These are phyloP conservation scores for Curvularia verruculosa DNA, from an alignment of 2,329 filamentous ascomycete species.

Conservation along the genomic window DNA sequence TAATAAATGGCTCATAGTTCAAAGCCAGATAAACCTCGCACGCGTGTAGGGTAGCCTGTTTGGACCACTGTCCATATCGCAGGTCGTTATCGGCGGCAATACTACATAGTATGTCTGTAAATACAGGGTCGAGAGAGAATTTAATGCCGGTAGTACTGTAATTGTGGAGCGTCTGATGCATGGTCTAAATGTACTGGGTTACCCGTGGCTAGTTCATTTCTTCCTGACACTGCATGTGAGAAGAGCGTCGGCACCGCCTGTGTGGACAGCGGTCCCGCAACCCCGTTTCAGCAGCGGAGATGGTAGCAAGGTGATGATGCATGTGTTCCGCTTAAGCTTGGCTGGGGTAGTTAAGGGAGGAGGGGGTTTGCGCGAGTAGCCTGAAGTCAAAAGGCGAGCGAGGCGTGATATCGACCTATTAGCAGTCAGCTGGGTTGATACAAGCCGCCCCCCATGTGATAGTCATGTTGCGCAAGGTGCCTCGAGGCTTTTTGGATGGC, in stretches of 20 bases:
- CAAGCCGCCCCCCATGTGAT: slow-evolving; percentile 1
- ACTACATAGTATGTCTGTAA: too few relatives aligned
- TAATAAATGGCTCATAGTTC: background rate
- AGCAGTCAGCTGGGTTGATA: slow-evolving; percentile 8
- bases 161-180: background rate
- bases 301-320: background rate
- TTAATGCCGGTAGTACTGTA: background rate
- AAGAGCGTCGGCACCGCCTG: background rate
- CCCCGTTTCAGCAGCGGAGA: slow-evolving; percentile 3
- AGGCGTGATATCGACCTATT: background rate
- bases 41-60: too few relatives aligned
- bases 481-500: slow-evolving; percentile 4
- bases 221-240: background rate
- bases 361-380: background rate
- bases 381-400: background rate
- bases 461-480: slow-evolving; percentile 6
- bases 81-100: background rate
- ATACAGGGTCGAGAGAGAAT: background rate
- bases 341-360: background rate
- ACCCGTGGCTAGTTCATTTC: background rate
- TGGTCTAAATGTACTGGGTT: background rate
- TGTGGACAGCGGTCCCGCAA: slow-evolving; percentile 6
- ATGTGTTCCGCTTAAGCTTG: background rate
- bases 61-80: background rate
- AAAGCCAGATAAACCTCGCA: background rate